Evolutionary conservation across 768 basidiomycete species (phyloP).

Genomic region (Collybiopsis luxurians): DNA sequence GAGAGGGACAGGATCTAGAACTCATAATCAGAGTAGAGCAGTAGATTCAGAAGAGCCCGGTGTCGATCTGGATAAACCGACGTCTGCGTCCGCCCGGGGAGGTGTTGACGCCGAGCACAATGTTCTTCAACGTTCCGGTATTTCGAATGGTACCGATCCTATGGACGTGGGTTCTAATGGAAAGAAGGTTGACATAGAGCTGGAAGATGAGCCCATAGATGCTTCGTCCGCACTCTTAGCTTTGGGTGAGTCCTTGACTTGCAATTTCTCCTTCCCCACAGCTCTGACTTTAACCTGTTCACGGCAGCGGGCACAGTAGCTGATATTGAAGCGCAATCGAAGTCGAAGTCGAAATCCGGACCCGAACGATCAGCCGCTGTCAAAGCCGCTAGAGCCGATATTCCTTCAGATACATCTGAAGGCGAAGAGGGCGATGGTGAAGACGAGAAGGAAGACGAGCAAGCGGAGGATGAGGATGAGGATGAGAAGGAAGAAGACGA

Average conservation of each 20-base stretch:
- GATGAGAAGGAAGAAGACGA: constrained; percentile 1
- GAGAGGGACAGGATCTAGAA: background rate
- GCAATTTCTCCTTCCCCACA: no score
- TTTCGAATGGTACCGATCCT: background rate
- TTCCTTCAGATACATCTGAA: constrained; percentile 16
- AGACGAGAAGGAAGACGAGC: constrained; percentile 18
- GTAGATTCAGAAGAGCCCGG: background rate
- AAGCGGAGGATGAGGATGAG: constrained; percentile 26
- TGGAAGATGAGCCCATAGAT: background rate
- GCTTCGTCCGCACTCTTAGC: background rate
- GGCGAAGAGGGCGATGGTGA: constrained; percentile 17
- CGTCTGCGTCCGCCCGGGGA: no score
- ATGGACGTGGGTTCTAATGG: background rate
- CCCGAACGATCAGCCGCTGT: background rate
- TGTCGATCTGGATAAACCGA: background rate
- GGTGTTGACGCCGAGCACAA: no score
- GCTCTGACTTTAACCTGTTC: no score
- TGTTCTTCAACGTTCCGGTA: background rate
- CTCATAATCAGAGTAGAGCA: background rate
- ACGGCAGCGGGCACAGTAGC: background rate
- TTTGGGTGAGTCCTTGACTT: background rate
- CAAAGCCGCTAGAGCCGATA: background rate
- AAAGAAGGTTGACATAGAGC: background rate
- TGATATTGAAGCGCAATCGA: background rate
- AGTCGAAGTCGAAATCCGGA: background rate